Conservation (phyloP, 116 monocot genomes). For the Iris pallida region DNA sequence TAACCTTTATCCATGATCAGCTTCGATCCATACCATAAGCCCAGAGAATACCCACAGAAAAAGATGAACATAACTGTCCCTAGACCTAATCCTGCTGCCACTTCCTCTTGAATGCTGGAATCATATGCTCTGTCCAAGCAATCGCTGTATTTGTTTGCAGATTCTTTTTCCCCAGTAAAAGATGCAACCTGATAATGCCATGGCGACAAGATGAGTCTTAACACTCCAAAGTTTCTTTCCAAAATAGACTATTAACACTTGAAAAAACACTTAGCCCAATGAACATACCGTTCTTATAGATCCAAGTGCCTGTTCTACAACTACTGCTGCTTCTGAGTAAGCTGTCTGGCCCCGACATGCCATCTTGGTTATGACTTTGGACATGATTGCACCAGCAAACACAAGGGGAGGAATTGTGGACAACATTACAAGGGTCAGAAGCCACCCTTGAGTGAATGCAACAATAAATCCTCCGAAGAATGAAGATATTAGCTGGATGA, state of each 20-base stretch:
- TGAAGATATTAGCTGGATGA: slow-evolving; percentile 30
- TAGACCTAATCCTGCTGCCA: slow-evolving; percentile 41
- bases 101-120: slow-evolving; percentile 38
- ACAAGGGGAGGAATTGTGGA: slow-evolving; percentile 27
- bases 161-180: slow-evolving; percentile 54
- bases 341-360: slow-evolving; percentile 17
- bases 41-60: slow-evolving; percentile 29
- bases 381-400: slow-evolving; percentile 20
- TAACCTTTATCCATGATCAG: slow-evolving; percentile 25
- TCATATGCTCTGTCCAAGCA: slow-evolving; percentile 34
- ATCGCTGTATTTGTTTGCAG: slow-evolving; percentile 35
- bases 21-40: slow-evolving; percentile 34
- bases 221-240: no score
- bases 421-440: slow-evolving; percentile 37
- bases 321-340: slow-evolving; percentile 23
- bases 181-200: slow-evolving; percentile 37
- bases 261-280: background rate
- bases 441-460: slow-evolving; percentile 37
- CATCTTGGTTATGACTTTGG: slow-evolving; percentile 20
- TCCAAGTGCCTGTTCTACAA: slow-evolving; percentile 28
- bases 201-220: no score
- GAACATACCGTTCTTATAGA: slow-evolving; percentile 28
- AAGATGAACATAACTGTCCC: slow-evolving; percentile 28
- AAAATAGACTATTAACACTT: no score
- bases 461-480: slow-evolving; percentile 33